Evolutionary conservation across 176 grass and related monocot species (phyloP).

Genomic region (Panicum miliaceum): DNA sequence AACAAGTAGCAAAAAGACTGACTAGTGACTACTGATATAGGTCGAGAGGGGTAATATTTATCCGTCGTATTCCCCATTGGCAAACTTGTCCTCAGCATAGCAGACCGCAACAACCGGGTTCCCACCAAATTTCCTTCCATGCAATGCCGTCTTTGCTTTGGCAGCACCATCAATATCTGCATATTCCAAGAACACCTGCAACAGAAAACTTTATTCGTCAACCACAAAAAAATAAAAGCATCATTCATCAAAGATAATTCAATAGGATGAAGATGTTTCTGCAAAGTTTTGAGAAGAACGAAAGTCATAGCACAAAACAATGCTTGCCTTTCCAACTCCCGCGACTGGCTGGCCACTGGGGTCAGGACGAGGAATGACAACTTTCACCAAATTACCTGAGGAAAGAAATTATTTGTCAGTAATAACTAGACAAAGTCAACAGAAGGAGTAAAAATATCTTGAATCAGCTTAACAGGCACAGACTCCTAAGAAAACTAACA

Average conservation of each 20-base stretch:
- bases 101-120: conserved; percentile 81
- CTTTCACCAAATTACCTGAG: conserved; percentile 81
- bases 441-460: not conserved
- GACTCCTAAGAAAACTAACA: not conserved
- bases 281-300: not conserved
- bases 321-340: conserved; percentile 90
- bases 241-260: not conserved
- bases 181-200: conserved; percentile 92
- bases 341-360: conserved; percentile 59
- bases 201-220: not conserved
- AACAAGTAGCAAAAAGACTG: not conserved
- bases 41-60: not conserved
- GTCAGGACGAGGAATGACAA: conserved; percentile 85
- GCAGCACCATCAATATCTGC: conserved; percentile 71
- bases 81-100: conserved; percentile 91
- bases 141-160: conserved; percentile 78
- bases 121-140: conserved; percentile 87
- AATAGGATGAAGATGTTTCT: not conserved
- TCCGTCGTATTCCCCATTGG: conserved; percentile 76
- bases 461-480: conserved; percentile 9
- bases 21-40: not conserved
- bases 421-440: not conserved
- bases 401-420: not conserved
- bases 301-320: conserved; percentile 2
- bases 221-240: not conserved